Evolutionary conservation across 805 yeast species (phyloP), one percentile per base, ranked within the genome.

Genomic region (Kockiozyma suomiensis): DNA sequence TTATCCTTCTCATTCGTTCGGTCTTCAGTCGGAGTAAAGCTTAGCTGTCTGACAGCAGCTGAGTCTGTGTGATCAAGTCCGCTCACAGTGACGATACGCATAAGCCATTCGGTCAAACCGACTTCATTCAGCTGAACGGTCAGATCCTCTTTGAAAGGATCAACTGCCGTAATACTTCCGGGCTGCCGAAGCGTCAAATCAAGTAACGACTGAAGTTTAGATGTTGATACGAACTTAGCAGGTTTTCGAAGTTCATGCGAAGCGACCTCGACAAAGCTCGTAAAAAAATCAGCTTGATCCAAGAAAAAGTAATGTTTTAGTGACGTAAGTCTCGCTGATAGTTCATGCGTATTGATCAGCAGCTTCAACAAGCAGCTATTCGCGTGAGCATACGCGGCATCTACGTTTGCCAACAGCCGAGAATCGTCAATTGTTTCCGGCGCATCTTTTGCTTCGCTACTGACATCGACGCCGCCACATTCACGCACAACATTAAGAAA

Each of bases 401-500:
- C 79, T 17, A 93, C 77, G 48, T 80, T 81, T 25, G 84, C 70
- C 45, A 81, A 78, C 26, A 92, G 74, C 23, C 58, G 43, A 17
- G 64, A 33, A 52, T 62, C 65, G 23, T 62, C 66, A 33, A 62
- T 62, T 23, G 66, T 52, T 45, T 52, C 61, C 5, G 66, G 66
- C 25, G 50, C 65, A 70, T 78, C 71, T 59, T 74, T 73, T 59
- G 75, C 42, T 23, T 54, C 66, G 15, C 35, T 54, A 46, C 64
- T 55, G 40, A 70, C 70, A 46, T 68, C 69, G 0, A 67, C 68
- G 2, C 82, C 74, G 0, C 86, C 87, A 68, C 88, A 85, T 58
- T 80, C 84, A 56, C 83, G 80, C 46, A 88, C 78, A 2, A 93
- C 85, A 68, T 90, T 88, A 57, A 91, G 75, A 67, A 86, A 86